Evolutionary conservation across 1,284 basidiomycete species (phyloP).

Genomic region (Ganoderma lingzhi): DNA sequence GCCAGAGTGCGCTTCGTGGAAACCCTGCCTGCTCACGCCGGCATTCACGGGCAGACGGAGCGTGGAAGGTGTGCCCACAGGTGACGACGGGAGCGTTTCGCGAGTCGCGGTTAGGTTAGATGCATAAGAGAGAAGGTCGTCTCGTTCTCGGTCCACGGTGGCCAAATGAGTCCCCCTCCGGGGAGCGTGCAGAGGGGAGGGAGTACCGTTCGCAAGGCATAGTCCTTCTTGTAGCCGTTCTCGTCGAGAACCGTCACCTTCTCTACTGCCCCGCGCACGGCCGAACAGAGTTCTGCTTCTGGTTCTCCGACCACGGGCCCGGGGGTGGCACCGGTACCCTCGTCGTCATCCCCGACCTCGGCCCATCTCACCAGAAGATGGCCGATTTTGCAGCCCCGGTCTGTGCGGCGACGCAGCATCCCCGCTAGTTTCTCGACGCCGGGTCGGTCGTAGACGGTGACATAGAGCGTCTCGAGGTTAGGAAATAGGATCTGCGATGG

Average conservation of each 20-base stretch:
- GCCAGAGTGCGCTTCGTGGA: not conserved
- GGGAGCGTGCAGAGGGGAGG: constrained; percentile 5
- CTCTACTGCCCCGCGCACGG: not conserved
- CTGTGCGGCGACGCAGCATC: not conserved
- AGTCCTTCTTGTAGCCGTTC: not conserved
- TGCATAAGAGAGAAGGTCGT: constrained; percentile 6
- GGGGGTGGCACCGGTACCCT: not conserved
- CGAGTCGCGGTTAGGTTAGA: not conserved
- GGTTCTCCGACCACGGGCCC: not conserved
- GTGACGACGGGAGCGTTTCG: not conserved
- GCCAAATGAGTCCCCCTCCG: not conserved
- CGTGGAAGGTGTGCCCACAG: not conserved
- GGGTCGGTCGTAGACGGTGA: not conserved
- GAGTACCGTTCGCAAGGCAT: not conserved
- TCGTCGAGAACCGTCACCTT: constrained; percentile 4
- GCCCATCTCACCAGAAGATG: constrained; percentile 1
- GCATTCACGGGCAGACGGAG: not conserved
- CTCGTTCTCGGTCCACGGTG: constrained; percentile 7
- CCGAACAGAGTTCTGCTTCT: not conserved
- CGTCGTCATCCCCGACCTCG: not conserved
- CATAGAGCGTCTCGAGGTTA: not conserved
- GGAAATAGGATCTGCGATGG: not conserved
- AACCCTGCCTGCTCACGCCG: not conserved
- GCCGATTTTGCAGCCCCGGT: not conserved
- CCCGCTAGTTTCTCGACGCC: not conserved